Conservation (phyloP, 2,329 filamentous ascomycete species). For the Neofusicoccum kwambonambiense region DNA sequence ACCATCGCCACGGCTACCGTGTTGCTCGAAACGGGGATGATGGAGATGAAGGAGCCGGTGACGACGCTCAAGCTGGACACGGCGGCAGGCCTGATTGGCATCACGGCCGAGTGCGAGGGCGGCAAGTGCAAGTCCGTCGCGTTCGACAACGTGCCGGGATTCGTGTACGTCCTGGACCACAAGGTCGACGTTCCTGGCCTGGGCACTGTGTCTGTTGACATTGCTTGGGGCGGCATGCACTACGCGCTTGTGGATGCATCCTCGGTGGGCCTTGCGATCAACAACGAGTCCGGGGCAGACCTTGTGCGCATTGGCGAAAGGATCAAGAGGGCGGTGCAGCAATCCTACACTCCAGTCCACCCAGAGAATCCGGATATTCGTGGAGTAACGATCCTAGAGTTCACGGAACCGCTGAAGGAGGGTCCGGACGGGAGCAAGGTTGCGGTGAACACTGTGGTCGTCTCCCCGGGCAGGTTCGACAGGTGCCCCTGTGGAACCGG, state of each 20-base stretch:
- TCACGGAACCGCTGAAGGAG: constrained; percentile 37
- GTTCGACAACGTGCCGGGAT: constrained; percentile 48
- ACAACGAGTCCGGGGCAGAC: constrained; percentile 31
- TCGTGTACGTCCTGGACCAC: constrained; percentile 42
- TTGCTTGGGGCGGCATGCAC: constrained; percentile 50
- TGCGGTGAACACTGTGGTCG: constrained; percentile 44
- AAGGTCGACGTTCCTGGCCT: constrained; percentile 43
- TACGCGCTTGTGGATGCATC: constrained; percentile 45
- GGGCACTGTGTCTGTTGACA: constrained; percentile 42
- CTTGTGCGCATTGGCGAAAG: constrained; percentile 45
- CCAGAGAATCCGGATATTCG: constrained; percentile 44
- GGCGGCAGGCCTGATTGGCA: constrained; percentile 44
- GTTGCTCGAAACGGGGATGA: constrained; percentile 49
- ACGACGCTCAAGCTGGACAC: constrained; percentile 46
- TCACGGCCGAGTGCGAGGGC: constrained; percentile 42
- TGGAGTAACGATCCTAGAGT: constrained; percentile 42
- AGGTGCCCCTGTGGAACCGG: constrained; percentile 49
- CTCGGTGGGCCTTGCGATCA: constrained; percentile 37
- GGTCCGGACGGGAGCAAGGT: constrained; percentile 25
- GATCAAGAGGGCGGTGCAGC: constrained; percentile 43
- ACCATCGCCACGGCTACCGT: constrained; percentile 47
- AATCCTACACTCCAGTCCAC: constrained; percentile 39
- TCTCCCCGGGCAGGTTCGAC: constrained; percentile 48
- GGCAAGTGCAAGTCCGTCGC: constrained; percentile 47
- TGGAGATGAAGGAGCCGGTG: constrained; percentile 46